Percentiles rank a stretch among this genome's conserved stretches.
Evolutionary conservation across 768 basidiomycete species (phyloP).

Genomic region (Gelatoporia subvermispora): DNA sequence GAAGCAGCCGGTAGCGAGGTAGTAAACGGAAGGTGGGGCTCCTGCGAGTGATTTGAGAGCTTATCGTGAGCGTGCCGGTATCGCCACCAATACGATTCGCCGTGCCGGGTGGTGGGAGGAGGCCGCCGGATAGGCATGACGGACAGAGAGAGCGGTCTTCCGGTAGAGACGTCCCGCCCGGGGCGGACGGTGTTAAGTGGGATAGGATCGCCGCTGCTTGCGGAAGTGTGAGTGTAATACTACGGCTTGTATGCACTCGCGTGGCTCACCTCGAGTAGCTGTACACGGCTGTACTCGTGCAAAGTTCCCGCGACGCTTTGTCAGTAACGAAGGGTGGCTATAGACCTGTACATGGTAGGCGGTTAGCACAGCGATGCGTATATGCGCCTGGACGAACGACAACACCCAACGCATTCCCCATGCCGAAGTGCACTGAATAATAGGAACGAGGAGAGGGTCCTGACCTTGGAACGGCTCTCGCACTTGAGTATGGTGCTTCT

Average conservation of each 20-base stretch:
- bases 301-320: constrained; percentile 98
- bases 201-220: constrained; percentile 94
- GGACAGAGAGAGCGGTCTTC: constrained; percentile 95
- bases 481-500: constrained; percentile 85
- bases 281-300: constrained; percentile 95
- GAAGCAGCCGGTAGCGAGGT: no score
- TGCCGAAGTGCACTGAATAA: no score
- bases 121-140: constrained; percentile 69
- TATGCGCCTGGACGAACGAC: neutral
- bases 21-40: no score
- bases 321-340: constrained; percentile 89
- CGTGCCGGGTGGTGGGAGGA: constrained; percentile 47
- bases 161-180: constrained; percentile 74
- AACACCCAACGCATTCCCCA: no score
- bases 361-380: no score
- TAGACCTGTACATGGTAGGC: constrained; percentile 51
- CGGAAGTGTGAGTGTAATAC: constrained; percentile 1
- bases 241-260: no score
- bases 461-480: constrained; percentile 88
- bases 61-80: no score
- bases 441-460: neutral
- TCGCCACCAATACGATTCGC: constrained; percentile 11
- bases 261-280: constrained; percentile 78
- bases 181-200: constrained; percentile 66
- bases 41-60: no score